Base-by-base conservation (phyloP, 306 rosid genomes). In the Astragalus glycyphyllos region DNA sequence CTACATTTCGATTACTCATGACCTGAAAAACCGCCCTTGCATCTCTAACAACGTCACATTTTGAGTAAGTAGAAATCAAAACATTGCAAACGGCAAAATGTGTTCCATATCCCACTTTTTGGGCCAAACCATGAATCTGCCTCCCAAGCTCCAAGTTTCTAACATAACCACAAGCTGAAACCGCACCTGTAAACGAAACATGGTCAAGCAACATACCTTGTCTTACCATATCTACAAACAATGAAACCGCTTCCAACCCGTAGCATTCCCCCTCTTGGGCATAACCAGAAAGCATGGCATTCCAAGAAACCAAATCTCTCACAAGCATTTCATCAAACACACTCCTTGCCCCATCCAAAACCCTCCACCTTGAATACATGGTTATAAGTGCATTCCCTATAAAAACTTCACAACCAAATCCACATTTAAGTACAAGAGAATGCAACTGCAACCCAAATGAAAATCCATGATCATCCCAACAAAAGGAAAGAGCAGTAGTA, bases 101-200 rank as follows among this genome's bases (percentile, higher is more conserved):
- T 2, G 65, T 81, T 17, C 71, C 90, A 67, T 82, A 82, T 67
- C 96, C 91, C n/a, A 79, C 72, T 78, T 90, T 92, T 6, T 77
- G 69, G 37, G 84, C 38, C 85, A 86, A 74, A 60, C 90, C 72
- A 74, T 92, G 97, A 44, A 88, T 80, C 77, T 88, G 91, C 65
- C 73, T 90, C 73, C 91, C 97, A 5, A 90, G 77, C 74, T 50
- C 83, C 65, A 84, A 66, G 72, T 82, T 88, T 71, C 56, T 81
- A 64, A 77, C 87, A 73, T 88, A 76, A 80, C 97, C 90, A 45
- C 92, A 88, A 66, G 92, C 91, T n/a, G 96, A 90, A 82, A 90
- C 76, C 11, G 84, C 93, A 76, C 92, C 79, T 0, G 91, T 92
- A 62, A 92, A 81, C 0, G 96, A 75, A 17, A 90, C 89, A 74